Evolutionary conservation across 2,329 filamentous ascomycete genomes (phyloP).

Genomic region (Catunica adiposa): DNA sequence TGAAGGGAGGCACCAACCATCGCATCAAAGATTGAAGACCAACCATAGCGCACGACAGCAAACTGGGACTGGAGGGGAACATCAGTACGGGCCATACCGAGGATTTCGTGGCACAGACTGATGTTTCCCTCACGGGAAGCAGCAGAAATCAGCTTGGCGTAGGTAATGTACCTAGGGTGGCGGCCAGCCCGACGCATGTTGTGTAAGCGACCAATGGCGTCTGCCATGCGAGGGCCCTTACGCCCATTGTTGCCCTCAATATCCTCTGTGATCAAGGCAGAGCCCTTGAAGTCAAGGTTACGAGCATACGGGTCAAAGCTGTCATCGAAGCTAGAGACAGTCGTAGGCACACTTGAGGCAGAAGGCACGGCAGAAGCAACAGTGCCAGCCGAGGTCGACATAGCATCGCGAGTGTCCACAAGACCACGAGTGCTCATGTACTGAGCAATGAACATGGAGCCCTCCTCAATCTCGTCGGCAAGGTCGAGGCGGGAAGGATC

Average conservation of each 20-base stretch:
- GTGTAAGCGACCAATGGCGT: constrained; percentile 68
- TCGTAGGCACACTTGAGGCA: constrained; percentile 33
- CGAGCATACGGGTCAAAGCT: constrained; percentile 80
- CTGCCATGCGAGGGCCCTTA: constrained; percentile 56
- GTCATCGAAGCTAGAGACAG: constrained; percentile 50
- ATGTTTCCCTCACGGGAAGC: constrained; percentile 74
- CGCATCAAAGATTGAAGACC: constrained; percentile 88
- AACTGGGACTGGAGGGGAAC: constrained; percentile 75
- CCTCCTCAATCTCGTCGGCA: constrained; percentile 73
- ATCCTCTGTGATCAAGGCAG: constrained; percentile 74
- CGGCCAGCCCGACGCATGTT: constrained; percentile 87
- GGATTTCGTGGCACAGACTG: constrained; percentile 68
- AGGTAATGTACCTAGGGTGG: constrained; percentile 89
- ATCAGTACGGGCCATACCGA: constrained; percentile 77
- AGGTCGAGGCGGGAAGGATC: constrained; percentile 31
- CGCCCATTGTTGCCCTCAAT: constrained; percentile 66
- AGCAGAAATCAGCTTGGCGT: constrained; percentile 83
- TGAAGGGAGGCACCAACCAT: constrained; percentile 89
- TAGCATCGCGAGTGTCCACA: constrained; percentile 35
- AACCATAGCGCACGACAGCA: constrained; percentile 77
- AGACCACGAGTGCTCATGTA: constrained; percentile 43
- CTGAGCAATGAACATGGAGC: constrained; percentile 48
- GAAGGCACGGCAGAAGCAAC: constrained; percentile 12
- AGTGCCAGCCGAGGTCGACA: constrained; percentile 20
- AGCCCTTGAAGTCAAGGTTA: constrained; percentile 85